These are phyloP conservation scores for Sphaerobolus stellatus DNA, from an alignment of 1,284 basidiomycete species.

Conservation along the genomic window DNA sequence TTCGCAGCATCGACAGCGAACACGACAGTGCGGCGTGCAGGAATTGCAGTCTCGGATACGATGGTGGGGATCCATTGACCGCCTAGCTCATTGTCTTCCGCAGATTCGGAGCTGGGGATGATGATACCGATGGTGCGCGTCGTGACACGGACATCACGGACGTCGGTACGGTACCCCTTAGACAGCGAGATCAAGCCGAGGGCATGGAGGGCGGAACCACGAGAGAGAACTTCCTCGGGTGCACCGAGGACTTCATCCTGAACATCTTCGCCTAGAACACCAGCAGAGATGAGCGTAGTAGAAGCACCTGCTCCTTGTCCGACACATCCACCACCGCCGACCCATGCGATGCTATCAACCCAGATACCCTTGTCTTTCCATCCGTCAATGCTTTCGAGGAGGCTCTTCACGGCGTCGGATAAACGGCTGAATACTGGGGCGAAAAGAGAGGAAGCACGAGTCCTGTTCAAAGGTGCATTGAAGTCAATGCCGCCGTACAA, in stretches of 20 bases:
- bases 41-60: slow-evolving; percentile 74
- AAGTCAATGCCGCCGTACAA: slow-evolving; percentile 95
- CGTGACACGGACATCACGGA: slow-evolving; percentile 52
- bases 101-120: slow-evolving; percentile 50
- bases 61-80: slow-evolving; percentile 69
- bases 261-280: slow-evolving; percentile 64
- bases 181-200: slow-evolving; percentile 57
- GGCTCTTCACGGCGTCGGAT: slow-evolving; percentile 57
- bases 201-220: slow-evolving; percentile 89
- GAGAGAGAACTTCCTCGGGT: slow-evolving; percentile 86
- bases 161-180: slow-evolving; percentile 43
- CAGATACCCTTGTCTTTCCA: slow-evolving; percentile 40
- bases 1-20: slow-evolving; percentile 65
- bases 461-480: slow-evolving; percentile 88
- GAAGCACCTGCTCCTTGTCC: slow-evolving; percentile 85
- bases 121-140: slow-evolving; percentile 77
- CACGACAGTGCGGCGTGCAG: slow-evolving; percentile 68
- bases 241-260: slow-evolving; percentile 58
- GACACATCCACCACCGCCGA: slow-evolving; percentile 66
- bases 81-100: slow-evolving; percentile 38
- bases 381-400: slow-evolving; percentile 53
- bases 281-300: slow-evolving; percentile 60
- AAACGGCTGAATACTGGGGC: slow-evolving; percentile 74
- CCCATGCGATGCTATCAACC: slow-evolving; percentile 90
- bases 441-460: slow-evolving; percentile 91